Base-by-base conservation (phyloP, 1,284 basidiomycete species). In the Sporisorium graminicola region DNA sequence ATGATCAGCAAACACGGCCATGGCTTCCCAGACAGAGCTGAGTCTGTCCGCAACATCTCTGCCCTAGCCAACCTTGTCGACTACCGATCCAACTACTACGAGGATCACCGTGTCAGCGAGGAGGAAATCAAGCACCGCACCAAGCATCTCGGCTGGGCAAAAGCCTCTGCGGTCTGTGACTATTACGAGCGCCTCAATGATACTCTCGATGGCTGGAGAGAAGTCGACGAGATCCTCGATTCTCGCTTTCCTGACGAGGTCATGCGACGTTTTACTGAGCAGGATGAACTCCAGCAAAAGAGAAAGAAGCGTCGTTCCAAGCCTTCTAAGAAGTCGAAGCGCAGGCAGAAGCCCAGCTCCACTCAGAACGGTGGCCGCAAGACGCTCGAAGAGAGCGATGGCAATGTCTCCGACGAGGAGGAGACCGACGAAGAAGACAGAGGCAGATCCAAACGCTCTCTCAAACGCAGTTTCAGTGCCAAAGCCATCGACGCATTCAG, bases 171-270 rank as follows among this genome's bases (percentile, higher is more conserved):
- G 18, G 63, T 84, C 14, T 71, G 58, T 31, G 69, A 64, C 16
- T 85, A 81, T 55, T 84, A 85, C 49, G 81, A 82, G 43, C 67
- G 71, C 13, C 76, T 81, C 53, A 82, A 84, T 49, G 71, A 74
- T 37, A 79, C 82, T 7, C 74, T 85, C 3, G 83, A 85, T 31
- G 81, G 80, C 1, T 84, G 81, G 82, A 70, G 82, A 27, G 81
- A 84, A 58, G 80, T 80, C 33, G 83, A 85, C 55, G 82, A 82
- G 58, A 82, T 85, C 57, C 74, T 85, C 47, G 83, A 85, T 58
- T 82, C 79, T 26, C 78, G 76, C 54, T 85, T 85, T 56, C 82
- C 82, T 3, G 76, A 72, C 33, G 81, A 85, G 52, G 82, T 85
- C 31, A 79, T 85, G 77, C 77, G 79, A 18, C 72, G 82, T 47